phyloP scores from a whole-genome alignment of 2,329 filamentous ascomycete genomes.

The Diplocarpon mali region DNA sequence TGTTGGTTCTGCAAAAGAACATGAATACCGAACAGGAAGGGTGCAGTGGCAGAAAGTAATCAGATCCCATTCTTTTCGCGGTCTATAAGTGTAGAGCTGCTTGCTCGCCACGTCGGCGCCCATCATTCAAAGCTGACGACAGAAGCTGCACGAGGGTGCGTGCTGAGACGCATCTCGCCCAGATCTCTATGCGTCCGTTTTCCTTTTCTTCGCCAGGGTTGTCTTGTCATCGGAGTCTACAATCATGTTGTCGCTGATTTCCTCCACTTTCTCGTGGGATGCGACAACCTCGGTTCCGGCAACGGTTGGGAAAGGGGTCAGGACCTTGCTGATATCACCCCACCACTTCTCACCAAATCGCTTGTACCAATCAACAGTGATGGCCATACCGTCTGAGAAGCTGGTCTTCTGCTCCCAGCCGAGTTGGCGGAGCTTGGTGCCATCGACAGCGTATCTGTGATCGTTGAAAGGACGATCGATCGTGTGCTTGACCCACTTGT shows the following conservation, averaged over 20 bases:
- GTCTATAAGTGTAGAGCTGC: not conserved
- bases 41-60: no score
- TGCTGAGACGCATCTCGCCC: not conserved
- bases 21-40: not conserved
- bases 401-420: conserved; percentile 59
- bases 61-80: conserved; percentile 2
- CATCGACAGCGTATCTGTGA: conserved; percentile 61
- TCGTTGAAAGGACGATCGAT: conserved; percentile 73
- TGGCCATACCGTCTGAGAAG: conserved; percentile 51
- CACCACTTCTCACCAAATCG: conserved; percentile 58
- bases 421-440: conserved; percentile 52
- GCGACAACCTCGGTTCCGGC: conserved; percentile 43
- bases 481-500: conserved; percentile 61
- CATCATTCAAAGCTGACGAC: not conserved
- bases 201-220: conserved; percentile 23
- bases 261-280: conserved; percentile 20
- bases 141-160: not conserved
- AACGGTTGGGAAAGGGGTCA: conserved; percentile 57
- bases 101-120: not conserved
- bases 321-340: conserved; percentile 58
- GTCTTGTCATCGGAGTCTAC: conserved; percentile 17
- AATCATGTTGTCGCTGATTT: conserved; percentile 21
- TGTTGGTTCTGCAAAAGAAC: not conserved
- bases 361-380: conserved; percentile 61
- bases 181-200: conserved; percentile 12